Percentiles rank a stretch among this genome's conserved stretches.
Evolutionary conservation across 2,329 filamentous ascomycete genomes (phyloP).

Genomic region (Tolypocladium nubicola): DNA sequence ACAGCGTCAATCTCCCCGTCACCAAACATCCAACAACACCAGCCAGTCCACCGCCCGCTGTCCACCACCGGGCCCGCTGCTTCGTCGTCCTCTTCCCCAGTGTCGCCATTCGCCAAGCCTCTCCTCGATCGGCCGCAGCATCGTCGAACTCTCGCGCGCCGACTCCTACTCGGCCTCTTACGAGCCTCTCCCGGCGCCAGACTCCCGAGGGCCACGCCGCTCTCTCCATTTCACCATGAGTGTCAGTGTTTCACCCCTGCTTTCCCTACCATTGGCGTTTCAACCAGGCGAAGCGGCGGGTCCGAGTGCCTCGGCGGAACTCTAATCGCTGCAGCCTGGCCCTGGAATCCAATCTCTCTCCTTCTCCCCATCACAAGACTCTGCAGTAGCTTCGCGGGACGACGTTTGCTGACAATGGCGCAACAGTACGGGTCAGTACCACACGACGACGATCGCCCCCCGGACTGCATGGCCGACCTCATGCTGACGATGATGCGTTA

Average conservation of each 20-base stretch:
- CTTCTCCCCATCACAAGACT: neutral
- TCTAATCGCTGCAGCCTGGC: conserved; percentile 1
- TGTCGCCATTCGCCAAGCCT: neutral
- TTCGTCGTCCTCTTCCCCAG: neutral
- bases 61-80: neutral
- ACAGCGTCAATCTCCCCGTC: neutral
- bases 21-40: neutral
- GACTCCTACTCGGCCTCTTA: neutral
- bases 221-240: conserved; percentile 13
- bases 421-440: conserved; percentile 44
- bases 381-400: neutral
- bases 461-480: conserved; percentile 16
- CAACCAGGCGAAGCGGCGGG: conserved; percentile 5
- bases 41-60: neutral
- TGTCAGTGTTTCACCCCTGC: conserved; percentile 15
- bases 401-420: conserved; percentile 16
- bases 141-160: neutral
- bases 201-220: conserved; percentile 3
- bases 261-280: conserved; percentile 11
- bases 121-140: neutral
- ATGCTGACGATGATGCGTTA: conserved; percentile 14
- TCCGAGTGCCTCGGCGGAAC: neutral
- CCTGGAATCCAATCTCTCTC: neutral
- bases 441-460: neutral
- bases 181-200: neutral